Evolutionary conservation across 2,329 filamentous ascomycete species (phyloP).

Genomic region (Penicillium sp.): DNA sequence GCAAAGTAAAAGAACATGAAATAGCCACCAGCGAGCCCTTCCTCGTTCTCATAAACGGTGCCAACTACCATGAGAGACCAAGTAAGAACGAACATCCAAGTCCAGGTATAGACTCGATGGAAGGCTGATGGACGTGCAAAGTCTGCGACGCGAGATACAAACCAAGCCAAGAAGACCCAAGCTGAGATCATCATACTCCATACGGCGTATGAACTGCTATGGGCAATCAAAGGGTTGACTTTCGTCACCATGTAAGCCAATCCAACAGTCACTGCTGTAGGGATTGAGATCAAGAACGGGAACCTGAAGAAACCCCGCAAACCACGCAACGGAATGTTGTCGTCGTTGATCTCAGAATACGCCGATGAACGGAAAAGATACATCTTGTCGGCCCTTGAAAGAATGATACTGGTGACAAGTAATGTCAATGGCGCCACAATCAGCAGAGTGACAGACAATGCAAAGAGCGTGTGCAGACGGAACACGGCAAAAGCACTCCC

Average conservation of each 20-base stretch:
- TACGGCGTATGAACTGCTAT: conserved; percentile 82
- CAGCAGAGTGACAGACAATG: conserved; percentile 78
- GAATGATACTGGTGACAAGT: conserved; percentile 64
- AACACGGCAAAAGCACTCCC: conserved; percentile 77
- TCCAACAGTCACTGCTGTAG: conserved; percentile 68
- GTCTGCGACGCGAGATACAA: conserved; percentile 74
- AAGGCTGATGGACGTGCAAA: conserved; percentile 81
- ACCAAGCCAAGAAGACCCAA: conserved; percentile 81
- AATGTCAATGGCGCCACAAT: conserved; percentile 75
- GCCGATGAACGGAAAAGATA: conserved; percentile 76
- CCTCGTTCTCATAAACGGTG: conserved; percentile 74
- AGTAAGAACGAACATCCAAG: conserved; percentile 78
- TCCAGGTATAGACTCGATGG: conserved; percentile 73
- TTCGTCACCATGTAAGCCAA: conserved; percentile 75
- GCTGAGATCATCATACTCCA: conserved; percentile 84
- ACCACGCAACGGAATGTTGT: conserved; percentile 67
- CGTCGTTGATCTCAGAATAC: conserved; percentile 60
- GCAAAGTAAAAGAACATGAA: conserved; percentile 77
- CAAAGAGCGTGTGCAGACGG: conserved; percentile 78
- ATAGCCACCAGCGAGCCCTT: conserved; percentile 73
- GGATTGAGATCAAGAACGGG: conserved; percentile 69
- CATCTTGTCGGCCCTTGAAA: conserved; percentile 74
- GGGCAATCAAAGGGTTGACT: conserved; percentile 85
- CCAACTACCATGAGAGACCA: conserved; percentile 72
- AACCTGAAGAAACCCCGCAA: conserved; percentile 82